These are phyloP conservation scores for Phlegmacium glaucopus DNA, from an alignment of 768 basidiomycete species.

Conservation along the genomic window DNA sequence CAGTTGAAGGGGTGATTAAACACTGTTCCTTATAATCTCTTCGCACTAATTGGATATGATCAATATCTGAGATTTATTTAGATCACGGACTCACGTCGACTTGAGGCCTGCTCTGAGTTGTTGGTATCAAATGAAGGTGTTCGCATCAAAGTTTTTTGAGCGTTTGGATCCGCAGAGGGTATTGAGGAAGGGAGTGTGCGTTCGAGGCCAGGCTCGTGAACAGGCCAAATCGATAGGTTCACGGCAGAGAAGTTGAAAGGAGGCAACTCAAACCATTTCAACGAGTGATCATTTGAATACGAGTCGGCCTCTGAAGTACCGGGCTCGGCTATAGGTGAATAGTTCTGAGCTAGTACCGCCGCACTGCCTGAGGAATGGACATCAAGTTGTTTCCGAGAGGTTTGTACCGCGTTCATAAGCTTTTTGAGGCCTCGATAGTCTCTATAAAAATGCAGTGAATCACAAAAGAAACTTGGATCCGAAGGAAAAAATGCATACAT, in stretches of 20 bases:
- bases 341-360: constrained; percentile 6
- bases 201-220: too few relatives aligned
- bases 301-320: too few relatives aligned
- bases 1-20: constrained; percentile 17
- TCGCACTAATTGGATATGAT: background rate
- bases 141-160: too few relatives aligned
- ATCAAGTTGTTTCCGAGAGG: constrained; percentile 27
- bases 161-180: too few relatives aligned
- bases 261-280: too few relatives aligned
- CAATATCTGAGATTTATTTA: constrained; percentile 3
- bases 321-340: too few relatives aligned
- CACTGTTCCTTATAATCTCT: background rate
- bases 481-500: constrained; percentile 32
- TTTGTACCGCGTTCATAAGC: constrained; percentile 53
- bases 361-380: constrained; percentile 17
- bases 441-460: constrained; percentile 31
- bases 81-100: constrained; percentile 7
- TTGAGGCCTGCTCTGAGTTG: too few relatives aligned
- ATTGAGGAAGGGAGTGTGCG: too few relatives aligned
- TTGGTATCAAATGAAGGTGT: too few relatives aligned
- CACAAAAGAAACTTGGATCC: background rate
- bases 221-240: too few relatives aligned
- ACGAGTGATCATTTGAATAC: too few relatives aligned
- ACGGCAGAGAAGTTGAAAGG: too few relatives aligned
- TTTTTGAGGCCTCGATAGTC: constrained; percentile 74